Base-by-base conservation (phyloP, 805 yeast species). In the Saccharomycopsis sp. region DNA sequence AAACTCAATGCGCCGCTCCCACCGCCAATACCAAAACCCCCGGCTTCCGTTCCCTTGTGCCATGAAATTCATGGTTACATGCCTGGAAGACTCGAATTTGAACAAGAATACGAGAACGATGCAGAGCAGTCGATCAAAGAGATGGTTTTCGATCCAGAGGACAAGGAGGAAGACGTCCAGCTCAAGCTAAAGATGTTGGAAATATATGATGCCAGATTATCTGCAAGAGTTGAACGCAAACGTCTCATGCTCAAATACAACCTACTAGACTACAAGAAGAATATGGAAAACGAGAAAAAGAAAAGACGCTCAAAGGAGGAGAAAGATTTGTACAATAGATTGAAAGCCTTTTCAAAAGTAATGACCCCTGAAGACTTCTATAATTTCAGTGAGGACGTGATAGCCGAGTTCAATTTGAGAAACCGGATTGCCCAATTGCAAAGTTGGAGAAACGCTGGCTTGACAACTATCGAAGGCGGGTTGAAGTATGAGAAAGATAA, bases 21-120 rank as follows among this genome's bases (percentile, higher is more conserved):
- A 9, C 72, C 76, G 6, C 92, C 94, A 22, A 88, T 87, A 39
- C 75, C 78, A 46, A 92, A 89, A 57, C 86, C 94, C 4, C 77
- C 83, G 35, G 88, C 96, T 0, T 86, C 96, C 5, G 89, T 83
- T 5, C 99, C 99, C 0, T 71, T 92, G 43, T 88, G 97, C 63
- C 96, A 94, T 55, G 97, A 94, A 54, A 76, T 92, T 47, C 97
- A 92, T 59, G 96, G 96, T 2, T 92, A 79, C 58, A 92, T 92
- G 99, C 99, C 99, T 30, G 99, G 97, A 32, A 75, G 99, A 54
- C 65, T 92, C 47, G 99, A 92, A 59, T 92, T 92, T 59, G 99
- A 92, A 54, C 85, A 80, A 45, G 99, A 92, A 58, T 87, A 83
- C 30, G 98, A 92, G 57, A 92, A 92, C 53, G 99, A 92, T 42